A percentile compares a stretch with the other conserved stretches of the same genome.
phyloP scores from a whole-genome alignment of 768 basidiomycete species.

The Mycena sanguinolenta region DNA sequence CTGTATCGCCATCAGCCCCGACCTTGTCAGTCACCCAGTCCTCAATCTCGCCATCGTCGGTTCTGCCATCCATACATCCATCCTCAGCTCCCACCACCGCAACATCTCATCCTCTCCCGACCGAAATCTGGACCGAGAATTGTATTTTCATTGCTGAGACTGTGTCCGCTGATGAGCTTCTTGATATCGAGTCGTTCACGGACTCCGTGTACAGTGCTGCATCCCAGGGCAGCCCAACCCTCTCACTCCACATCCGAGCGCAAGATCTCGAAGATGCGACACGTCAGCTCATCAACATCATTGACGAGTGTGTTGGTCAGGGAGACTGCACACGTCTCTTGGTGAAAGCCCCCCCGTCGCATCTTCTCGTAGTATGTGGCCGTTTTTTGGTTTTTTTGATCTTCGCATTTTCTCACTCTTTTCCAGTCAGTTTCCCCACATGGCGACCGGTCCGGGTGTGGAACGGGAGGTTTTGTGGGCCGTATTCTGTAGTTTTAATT shows the following conservation, averaged over 20 bases:
- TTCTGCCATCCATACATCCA: not conserved
- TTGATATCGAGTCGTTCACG: not conserved
- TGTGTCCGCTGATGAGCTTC: not conserved
- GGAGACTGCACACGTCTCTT: not conserved
- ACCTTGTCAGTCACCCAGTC: too few species aligned
- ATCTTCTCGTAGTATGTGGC: not conserved
- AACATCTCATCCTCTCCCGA: not conserved
- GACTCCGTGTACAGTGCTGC: not conserved
- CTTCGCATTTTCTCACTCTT: not conserved
- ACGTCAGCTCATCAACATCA: not conserved
- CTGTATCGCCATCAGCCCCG: too few species aligned
- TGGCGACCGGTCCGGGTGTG: not conserved
- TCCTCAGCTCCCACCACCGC: too few species aligned
- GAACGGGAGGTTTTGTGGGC: not conserved
- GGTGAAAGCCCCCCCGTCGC: not conserved
- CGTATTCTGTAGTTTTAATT: not conserved
- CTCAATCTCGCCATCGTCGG: not conserved
- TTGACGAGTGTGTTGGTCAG: not conserved
- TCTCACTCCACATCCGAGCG: not conserved
- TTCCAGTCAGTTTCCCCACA: not conserved
- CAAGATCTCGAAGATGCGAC: not conserved
- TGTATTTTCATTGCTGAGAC: not conserved
- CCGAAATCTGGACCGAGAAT: constrained; percentile 1
- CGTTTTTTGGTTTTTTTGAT: not conserved
- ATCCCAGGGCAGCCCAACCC: not conserved